Percentiles rank a stretch among this genome's conserved stretches.
Evolutionary conservation across 352 stramenopile genomes (phyloP).

Genomic region (Blastocystis sp.): DNA sequence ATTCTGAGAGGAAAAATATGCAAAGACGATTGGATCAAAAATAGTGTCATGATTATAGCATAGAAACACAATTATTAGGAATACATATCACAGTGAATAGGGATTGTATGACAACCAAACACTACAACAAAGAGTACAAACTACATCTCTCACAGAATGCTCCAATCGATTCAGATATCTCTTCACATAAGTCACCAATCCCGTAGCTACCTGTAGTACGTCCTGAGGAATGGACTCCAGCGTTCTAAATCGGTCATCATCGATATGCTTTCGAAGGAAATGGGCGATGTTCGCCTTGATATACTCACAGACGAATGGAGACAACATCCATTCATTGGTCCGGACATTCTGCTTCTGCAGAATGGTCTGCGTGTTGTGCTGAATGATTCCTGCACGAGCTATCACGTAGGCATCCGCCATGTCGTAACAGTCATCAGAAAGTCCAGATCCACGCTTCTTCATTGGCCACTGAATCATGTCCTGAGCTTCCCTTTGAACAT

Average conservation of each 20-base stretch:
- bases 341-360: neutral
- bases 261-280: neutral
- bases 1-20: too few relatives aligned
- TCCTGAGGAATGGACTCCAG: neutral
- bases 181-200: neutral
- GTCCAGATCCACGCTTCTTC: neutral
- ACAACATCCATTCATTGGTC: neutral
- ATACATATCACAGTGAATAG: too few relatives aligned
- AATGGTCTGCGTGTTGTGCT: neutral
- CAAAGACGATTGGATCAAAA: too few relatives aligned
- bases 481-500: neutral
- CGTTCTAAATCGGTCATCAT: neutral
- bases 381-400: neutral
- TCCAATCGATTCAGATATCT: neutral
- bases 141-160: neutral
- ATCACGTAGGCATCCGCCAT: constrained; percentile 49
- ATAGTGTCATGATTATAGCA: too few relatives aligned
- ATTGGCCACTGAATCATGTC: neutral
- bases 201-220: neutral
- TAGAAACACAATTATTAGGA: too few relatives aligned
- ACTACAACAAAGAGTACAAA: neutral
- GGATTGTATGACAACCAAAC: too few relatives aligned
- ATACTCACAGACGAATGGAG: neutral
- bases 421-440: constrained; percentile 42
- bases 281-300: neutral